Conservation (phyloP, 2,329 filamentous ascomycete genomes). For the Leptographium flavum region DNA sequence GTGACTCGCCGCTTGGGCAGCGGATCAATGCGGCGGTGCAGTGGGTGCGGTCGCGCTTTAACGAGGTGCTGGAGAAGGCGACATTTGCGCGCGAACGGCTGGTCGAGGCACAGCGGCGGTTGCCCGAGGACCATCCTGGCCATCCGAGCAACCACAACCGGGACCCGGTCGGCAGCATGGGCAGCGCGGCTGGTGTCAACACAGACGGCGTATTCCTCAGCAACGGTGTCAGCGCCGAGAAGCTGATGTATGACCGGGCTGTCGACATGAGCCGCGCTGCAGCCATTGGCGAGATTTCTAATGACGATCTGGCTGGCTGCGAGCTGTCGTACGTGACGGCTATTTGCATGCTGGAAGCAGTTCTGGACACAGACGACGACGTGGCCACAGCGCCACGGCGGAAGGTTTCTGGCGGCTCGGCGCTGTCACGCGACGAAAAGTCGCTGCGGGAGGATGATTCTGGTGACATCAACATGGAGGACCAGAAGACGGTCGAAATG, state of each 20-base stretch:
- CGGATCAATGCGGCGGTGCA: slow-evolving; percentile 90
- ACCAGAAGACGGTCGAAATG: slow-evolving; percentile 58
- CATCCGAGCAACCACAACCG: slow-evolving; percentile 60
- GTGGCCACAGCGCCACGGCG: slow-evolving; percentile 19
- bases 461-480: slow-evolving; percentile 48
- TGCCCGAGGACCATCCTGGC: slow-evolving; percentile 73
- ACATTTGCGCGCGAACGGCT: slow-evolving; percentile 86
- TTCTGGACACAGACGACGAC: slow-evolving; percentile 70
- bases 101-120: slow-evolving; percentile 66
- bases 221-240: slow-evolving; percentile 83
- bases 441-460: slow-evolving; percentile 25
- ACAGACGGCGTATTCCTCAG: slow-evolving; percentile 72
- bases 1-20: slow-evolving; percentile 39
- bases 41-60: slow-evolving; percentile 89
- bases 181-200: slow-evolving; percentile 38
- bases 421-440: slow-evolving; percentile 25
- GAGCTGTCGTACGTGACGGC: slow-evolving; percentile 89
- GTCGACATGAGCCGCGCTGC: slow-evolving; percentile 92
- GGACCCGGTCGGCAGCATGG: slow-evolving; percentile 17
- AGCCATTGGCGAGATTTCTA: slow-evolving; percentile 89
- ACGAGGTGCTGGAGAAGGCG: slow-evolving; percentile 92
- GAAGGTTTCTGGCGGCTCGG: slow-evolving; percentile 14
- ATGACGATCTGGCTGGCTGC: slow-evolving; percentile 74
- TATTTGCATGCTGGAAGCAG: slow-evolving; percentile 86
- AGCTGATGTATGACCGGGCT: slow-evolving; percentile 94